Evolutionary conservation across 176 grass and related monocot species (phyloP).

Genomic region (Elymus sibiricus): DNA sequence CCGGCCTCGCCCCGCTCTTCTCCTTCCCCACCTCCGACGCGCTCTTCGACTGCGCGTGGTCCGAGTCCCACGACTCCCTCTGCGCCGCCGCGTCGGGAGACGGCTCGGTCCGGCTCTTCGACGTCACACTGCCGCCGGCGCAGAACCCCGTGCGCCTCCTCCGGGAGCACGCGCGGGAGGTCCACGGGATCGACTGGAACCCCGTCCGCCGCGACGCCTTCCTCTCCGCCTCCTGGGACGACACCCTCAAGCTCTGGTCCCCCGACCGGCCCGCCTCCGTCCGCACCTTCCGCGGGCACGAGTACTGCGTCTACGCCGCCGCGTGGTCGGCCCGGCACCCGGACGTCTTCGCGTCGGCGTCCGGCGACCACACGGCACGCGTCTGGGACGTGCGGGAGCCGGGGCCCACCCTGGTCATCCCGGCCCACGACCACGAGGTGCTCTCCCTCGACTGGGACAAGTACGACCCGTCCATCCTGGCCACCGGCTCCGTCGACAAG

Average conservation of each 20-base stretch:
- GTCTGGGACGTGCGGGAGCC: conserved; percentile 10
- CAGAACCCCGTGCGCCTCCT: conserved; percentile 13
- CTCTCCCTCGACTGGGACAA: conserved; percentile 42
- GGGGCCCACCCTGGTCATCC: conserved; percentile 3
- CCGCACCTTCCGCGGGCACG: conserved; percentile 14
- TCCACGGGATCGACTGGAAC: conserved; percentile 7
- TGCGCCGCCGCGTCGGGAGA: conserved; percentile 11
- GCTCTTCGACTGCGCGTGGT: conserved; percentile 94
- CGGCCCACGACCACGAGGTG: conserved; percentile 9
- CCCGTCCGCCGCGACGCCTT: conserved; percentile 17
- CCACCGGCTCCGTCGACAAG: conserved; percentile 84
- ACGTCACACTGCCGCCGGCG: conserved; percentile 1
- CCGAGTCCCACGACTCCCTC: conserved; percentile 63
- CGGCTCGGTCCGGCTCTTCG: conserved; percentile 1
- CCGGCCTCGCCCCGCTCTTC: conserved; percentile 36
- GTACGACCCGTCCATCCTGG: conserved; percentile 83
- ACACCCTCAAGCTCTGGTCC: conserved; percentile 17
- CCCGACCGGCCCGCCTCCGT: conserved; percentile 7
- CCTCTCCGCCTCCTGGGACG: conserved; percentile 16
- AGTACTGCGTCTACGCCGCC: conserved; percentile 14
- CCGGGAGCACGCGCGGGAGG: conserved; percentile 20
- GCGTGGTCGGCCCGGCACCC: conserved; percentile 12
- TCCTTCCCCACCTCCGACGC: conserved; percentile 82
- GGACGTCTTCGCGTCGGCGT: neutral
- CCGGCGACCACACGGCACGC: conserved; percentile 7